These are phyloP conservation scores for Talaromyces pinophilus DNA, from an alignment of 2,329 filamentous ascomycete species.

Conservation along the genomic window DNA sequence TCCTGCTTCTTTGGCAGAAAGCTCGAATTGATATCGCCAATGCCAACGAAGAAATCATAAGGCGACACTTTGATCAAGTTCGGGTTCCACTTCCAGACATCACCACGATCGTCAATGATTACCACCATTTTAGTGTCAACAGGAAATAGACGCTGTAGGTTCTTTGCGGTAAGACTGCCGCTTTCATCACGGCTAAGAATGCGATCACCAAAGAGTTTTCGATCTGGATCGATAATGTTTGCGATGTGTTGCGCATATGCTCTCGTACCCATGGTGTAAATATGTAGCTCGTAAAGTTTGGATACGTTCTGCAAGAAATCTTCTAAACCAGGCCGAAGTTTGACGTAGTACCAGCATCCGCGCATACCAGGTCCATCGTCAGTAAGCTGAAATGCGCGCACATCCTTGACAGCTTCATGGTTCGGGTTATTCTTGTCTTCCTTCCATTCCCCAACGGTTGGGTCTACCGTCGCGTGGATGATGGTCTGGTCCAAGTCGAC, in stretches of 20 bases:
- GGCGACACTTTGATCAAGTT: slow-evolving; percentile 94
- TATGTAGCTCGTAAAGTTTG: slow-evolving; percentile 87
- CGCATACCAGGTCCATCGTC: slow-evolving; percentile 77
- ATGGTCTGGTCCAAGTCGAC: slow-evolving; percentile 98
- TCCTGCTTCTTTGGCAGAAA: slow-evolving; percentile 79
- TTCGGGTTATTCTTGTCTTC: slow-evolving; percentile 85
- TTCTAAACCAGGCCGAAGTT: slow-evolving; percentile 82
- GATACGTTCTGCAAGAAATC: slow-evolving; percentile 78
- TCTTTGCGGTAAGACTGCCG: slow-evolving; percentile 88
- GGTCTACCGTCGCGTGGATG: slow-evolving; percentile 96
- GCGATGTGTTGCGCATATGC: slow-evolving; percentile 94
- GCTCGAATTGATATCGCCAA: slow-evolving; percentile 97
- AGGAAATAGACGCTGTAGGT: slow-evolving; percentile 84
- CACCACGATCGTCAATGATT: slow-evolving; percentile 94
- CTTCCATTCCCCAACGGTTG: slow-evolving; percentile 95
- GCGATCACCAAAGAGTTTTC: slow-evolving; percentile 86
- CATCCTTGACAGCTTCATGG: slow-evolving; percentile 84
- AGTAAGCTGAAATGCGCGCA: slow-evolving; percentile 81
- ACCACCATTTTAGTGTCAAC: slow-evolving; percentile 99
- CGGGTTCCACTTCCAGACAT: slow-evolving; percentile 91
- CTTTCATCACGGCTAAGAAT: slow-evolving; percentile 97
- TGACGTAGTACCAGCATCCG: slow-evolving; percentile 97
- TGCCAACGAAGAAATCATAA: slow-evolving; percentile 97
- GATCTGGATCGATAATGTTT: slow-evolving; percentile 86
- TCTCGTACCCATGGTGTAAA: slow-evolving; percentile 98